Base-by-base conservation (phyloP, 805 yeast genomes). In the Saccharomycopsis schoenii region DNA sequence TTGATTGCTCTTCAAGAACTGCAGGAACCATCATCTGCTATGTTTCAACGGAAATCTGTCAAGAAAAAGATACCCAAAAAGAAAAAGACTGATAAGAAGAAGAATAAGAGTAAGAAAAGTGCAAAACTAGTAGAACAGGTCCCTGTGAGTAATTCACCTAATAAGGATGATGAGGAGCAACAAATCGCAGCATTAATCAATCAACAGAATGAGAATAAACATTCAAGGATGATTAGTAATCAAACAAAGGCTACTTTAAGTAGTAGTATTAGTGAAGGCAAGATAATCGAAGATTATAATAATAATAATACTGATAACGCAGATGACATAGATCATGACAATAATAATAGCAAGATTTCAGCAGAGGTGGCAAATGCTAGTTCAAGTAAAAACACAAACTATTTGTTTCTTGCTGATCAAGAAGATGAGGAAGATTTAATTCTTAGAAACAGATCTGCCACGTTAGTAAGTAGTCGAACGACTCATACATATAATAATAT, bases 21-120 rank as follows among this genome's bases (percentile, higher is more conserved):
- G 39, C 34, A 56, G 57, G 15, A 56, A 41, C 39, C 50, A 47
- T 15, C 9, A 10, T 9, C 51, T 29, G 14, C 58, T 42, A 34
- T 40, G 36, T 29, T 39, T 42, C 41, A 60, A 65, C 40, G 36
- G 25, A 17, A 42, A 36, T 58, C 61, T 61, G 61, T 60, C 3
- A 62, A 58, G 12, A 68, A 69, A 57, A 55, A 60, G n/a, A 21
- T 54, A 19, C 4, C 42, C 71, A 50, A 12, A 29, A 68, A 54
- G 72, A 71, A 62, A n/a, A 40, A 36, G 29, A 34, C 2, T 6
- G 50, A 4, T 5, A 55, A 39, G 12, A 24, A 55, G 4, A 34
- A 34, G 34, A 17, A 37, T 15, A 21, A 12, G 11, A 9, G 52
- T 47, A 47, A 21, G 21, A 47, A 47, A 24, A 12, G 4, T 21